Conservation (phyloP, 768 basidiomycete genomes). For the Panus rudis region DNA sequence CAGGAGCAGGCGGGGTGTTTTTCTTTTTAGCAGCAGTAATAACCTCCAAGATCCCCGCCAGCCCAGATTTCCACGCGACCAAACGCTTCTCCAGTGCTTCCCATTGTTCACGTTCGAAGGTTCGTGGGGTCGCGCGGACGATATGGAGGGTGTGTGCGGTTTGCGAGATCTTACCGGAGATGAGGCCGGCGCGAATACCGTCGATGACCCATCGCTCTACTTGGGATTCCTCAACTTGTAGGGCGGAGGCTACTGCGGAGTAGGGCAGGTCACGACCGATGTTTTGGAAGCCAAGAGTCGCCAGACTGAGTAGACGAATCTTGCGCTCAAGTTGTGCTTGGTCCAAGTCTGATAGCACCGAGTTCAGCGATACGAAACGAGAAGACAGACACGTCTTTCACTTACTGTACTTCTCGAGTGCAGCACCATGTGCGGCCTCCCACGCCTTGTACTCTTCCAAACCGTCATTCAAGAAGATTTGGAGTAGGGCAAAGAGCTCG, state of each 20-base stretch:
- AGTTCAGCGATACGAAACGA: not conserved
- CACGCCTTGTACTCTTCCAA: slow-evolving; percentile 58
- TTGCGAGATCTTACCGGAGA: slow-evolving; percentile 82
- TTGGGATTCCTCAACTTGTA: slow-evolving; percentile 56
- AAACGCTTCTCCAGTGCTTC: slow-evolving; percentile 66
- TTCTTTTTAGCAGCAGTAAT: slow-evolving; percentile 44
- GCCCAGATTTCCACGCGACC: slow-evolving; percentile 69
- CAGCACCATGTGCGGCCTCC: slow-evolving; percentile 41
- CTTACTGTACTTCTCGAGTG: slow-evolving; percentile 52
- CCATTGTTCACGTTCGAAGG: slow-evolving; percentile 79
- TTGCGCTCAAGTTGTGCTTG: slow-evolving; percentile 61
- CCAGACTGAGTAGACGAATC: slow-evolving; percentile 69
- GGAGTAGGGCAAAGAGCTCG: slow-evolving; percentile 68
- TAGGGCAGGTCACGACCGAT: slow-evolving; percentile 72
- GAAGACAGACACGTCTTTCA: not conserved
- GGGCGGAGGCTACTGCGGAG: slow-evolving; percentile 53
- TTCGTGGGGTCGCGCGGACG: slow-evolving; percentile 64
- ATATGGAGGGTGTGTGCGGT: slow-evolving; percentile 67
- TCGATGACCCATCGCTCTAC: slow-evolving; percentile 89
- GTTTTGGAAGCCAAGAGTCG: slow-evolving; percentile 70
- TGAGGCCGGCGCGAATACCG: slow-evolving; percentile 78
- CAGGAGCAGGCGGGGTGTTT: slow-evolving; percentile 8
- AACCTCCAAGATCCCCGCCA: slow-evolving; percentile 64
- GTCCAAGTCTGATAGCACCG: slow-evolving; percentile 42
- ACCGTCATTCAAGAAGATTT: slow-evolving; percentile 63